Evolutionary conservation across 768 basidiomycete genomes (phyloP), one percentile per base, ranked within the genome.

Genomic region (Trametopsis cervina): DNA sequence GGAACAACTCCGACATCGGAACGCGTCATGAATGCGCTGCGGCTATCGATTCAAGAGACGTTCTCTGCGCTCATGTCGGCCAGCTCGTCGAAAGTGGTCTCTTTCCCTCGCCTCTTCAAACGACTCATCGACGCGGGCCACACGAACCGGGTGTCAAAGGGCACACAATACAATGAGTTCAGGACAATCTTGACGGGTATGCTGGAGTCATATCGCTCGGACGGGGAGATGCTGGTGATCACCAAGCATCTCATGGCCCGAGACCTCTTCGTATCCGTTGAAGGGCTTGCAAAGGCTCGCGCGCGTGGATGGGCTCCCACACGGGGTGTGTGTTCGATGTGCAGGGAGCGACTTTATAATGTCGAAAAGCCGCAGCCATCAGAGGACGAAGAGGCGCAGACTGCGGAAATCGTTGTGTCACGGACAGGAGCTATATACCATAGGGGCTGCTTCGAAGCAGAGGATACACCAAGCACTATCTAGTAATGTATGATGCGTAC

Each of bases 41-140:
- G 90, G 33, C 65, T 76, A 1, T 76, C 92, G 9, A 83, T 96
- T 7, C 92, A 94, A 60, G 77, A 79, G 43, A 92, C 90, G 0
- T 90, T 98, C 57, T 72, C 80, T 0, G 76, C 85, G 21, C 76
- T 99, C 40, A 83, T 97, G 17, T 84, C 90, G n/a, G 78, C 85
- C 40, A 84, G 85, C 40, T 84, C 90, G 0, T 80, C 85, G 0
- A 78, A 77, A 13, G 76, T 81, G 0, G 76, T 96, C 4, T 95
- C 93, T 0, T 95, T 99, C 62, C 94, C 96, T 20, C 79, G 80
- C 17, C 70, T 99, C 7, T 95, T 99, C 77, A 92, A 89, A 57
- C 81, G 92, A 4, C 76, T 98, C 3, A 89, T 97, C 35, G 83
- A 91, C 55, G 78, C 84, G 1, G 73, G 81, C 4, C 70, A 81